These are phyloP conservation scores for Leishmania lainsoni DNA, from an alignment of 208 protist species.

Conservation along the genomic window DNA sequence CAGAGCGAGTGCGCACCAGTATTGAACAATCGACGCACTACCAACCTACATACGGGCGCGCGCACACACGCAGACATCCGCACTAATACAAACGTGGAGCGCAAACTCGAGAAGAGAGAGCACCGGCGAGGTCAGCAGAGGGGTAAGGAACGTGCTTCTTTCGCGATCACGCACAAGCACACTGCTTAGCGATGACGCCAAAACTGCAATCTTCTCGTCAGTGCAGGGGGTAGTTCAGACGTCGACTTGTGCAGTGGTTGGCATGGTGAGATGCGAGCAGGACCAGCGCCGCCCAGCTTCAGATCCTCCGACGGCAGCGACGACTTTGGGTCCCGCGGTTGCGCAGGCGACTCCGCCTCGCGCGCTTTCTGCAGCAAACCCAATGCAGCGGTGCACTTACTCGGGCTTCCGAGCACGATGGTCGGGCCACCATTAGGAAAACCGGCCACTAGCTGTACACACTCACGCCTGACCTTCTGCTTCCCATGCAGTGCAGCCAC, in stretches of 20 bases:
- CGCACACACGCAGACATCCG: background rate
- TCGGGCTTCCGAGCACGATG: background rate
- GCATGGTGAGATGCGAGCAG: background rate
- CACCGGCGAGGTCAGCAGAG: background rate
- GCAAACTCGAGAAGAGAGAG: background rate
- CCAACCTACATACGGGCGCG: background rate
- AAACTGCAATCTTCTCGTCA: background rate
- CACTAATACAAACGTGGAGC: background rate
- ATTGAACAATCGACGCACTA: background rate
- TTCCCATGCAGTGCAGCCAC: background rate
- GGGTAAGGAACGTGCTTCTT: too few relatives aligned
- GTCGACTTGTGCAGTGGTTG: background rate
- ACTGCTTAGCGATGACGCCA: conserved; percentile 6
- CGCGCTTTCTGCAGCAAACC: background rate
- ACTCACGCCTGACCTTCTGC: background rate
- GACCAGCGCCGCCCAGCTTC: background rate
- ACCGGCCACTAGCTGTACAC: background rate
- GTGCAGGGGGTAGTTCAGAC: background rate
- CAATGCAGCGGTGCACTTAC: background rate
- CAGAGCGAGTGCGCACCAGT: background rate
- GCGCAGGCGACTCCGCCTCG: background rate
- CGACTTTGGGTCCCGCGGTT: background rate
- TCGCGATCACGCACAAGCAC: background rate
- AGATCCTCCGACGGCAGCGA: background rate
- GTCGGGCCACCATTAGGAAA: background rate